Percentiles rank a stretch among this genome's conserved stretches.
Conservation (phyloP, 352 stramenopile species). For the Pythium insidiosum region DNA sequence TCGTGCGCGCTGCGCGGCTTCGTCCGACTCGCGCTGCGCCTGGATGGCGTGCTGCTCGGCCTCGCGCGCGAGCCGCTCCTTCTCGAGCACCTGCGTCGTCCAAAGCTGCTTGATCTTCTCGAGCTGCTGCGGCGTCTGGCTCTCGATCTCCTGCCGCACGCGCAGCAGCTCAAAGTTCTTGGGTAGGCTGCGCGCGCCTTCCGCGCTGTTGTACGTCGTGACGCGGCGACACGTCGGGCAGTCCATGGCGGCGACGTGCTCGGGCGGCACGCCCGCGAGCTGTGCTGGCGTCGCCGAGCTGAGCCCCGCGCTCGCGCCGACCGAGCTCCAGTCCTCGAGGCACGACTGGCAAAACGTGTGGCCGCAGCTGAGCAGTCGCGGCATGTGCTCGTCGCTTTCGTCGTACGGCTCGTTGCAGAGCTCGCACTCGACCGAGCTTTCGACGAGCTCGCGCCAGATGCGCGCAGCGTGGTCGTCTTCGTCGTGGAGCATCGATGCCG, state of each 20-base stretch:
- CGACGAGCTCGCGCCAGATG: slow-evolving; percentile 66
- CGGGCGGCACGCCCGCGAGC: slow-evolving; percentile 6
- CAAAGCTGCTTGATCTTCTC: slow-evolving; percentile 37
- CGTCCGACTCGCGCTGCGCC: slow-evolving; percentile 65
- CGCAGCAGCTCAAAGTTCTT: slow-evolving; percentile 84
- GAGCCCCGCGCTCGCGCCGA: slow-evolving; percentile 16
- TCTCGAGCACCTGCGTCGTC: slow-evolving; percentile 58
- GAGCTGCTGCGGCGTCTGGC: slow-evolving; percentile 52
- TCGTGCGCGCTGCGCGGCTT: slow-evolving; percentile 54
- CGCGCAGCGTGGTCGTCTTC: slow-evolving; percentile 43
- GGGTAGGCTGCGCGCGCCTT: slow-evolving; percentile 45
- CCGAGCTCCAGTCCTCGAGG: slow-evolving; percentile 50
- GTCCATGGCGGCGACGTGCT: slow-evolving; percentile 39
- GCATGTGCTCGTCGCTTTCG: slow-evolving; percentile 57
- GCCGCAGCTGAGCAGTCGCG: slow-evolving; percentile 61
- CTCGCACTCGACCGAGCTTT: slow-evolving; percentile 78
- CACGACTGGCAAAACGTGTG: slow-evolving; percentile 83
- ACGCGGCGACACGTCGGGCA: slow-evolving; percentile 65
- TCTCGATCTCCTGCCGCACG: slow-evolving; percentile 78
- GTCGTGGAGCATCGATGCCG: background rate
- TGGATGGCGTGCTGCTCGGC: slow-evolving; percentile 62
- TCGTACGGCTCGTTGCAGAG: slow-evolving; percentile 83
- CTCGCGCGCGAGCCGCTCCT: slow-evolving; percentile 59
- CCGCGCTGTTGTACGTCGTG: slow-evolving; percentile 33
- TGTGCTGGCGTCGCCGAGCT: slow-evolving; percentile 13